Evolutionary conservation across 2,329 filamentous ascomycete species (phyloP).

Genomic region (Colletotrichum eremochloae): DNA sequence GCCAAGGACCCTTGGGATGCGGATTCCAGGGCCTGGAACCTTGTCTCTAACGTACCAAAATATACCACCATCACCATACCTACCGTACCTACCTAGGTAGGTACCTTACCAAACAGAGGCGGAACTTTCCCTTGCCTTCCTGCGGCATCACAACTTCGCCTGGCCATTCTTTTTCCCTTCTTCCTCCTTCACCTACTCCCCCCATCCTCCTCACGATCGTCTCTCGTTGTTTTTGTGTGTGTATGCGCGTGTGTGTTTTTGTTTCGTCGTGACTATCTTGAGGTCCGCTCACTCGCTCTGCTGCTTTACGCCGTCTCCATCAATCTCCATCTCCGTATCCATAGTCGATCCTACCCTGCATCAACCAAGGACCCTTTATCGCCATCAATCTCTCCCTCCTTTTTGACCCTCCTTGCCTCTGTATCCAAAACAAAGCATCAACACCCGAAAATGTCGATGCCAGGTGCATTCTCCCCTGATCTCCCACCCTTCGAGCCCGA

Average conservation of each 20-base stretch:
- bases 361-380: not conserved
- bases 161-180: constrained; percentile 1
- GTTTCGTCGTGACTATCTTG: not conserved
- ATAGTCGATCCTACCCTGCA: constrained; percentile 13
- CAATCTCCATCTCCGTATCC: constrained; percentile 9
- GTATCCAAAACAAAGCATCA: constrained; percentile 12
- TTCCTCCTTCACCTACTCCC: not conserved
- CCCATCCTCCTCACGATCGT: constrained; percentile 11
- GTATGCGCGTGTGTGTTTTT: not conserved
- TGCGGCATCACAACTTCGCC: constrained; percentile 21
- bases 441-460: constrained; percentile 41
- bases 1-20: constrained; percentile 4
- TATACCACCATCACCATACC: no score
- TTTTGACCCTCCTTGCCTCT: not conserved
- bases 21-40: constrained; percentile 21
- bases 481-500: constrained; percentile 30
- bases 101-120: not conserved
- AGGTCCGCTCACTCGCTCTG: not conserved
- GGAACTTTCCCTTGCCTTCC: constrained; percentile 10
- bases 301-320: not conserved
- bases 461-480: constrained; percentile 42
- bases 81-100: no score
- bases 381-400: constrained; percentile 2
- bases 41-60: constrained; percentile 10
- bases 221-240: constrained; percentile 26